These are phyloP conservation scores for Lasiosphaeriaceae sp. DNA, from an alignment of 495 filamentous ascomycete genomes.

Conservation along the genomic window DNA sequence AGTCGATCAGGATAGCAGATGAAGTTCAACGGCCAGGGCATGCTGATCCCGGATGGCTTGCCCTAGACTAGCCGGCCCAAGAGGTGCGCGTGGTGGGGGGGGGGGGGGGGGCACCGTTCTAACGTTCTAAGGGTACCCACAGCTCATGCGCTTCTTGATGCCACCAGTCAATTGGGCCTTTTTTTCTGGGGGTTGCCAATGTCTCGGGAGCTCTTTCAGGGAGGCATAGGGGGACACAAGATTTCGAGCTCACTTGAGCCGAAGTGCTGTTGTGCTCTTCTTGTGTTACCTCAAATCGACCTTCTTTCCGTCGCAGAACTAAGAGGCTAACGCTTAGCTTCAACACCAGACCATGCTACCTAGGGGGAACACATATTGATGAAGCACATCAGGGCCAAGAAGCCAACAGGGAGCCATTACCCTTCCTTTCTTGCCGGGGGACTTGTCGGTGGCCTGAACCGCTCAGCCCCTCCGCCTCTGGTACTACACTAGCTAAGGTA, in stretches of 20 bases:
- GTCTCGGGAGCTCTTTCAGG: conserved; percentile 3
- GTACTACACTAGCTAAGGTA: not conserved
- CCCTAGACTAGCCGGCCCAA: conserved; percentile 18
- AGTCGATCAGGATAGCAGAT: conserved; percentile 24
- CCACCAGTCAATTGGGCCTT: conserved; percentile 10
- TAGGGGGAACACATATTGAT: too few relatives aligned
- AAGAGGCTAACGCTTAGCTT: too few relatives aligned
- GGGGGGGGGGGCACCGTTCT: conserved; percentile 13
- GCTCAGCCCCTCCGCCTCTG: not conserved
- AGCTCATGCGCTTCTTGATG: conserved; percentile 13
- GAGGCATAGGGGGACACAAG: not conserved
- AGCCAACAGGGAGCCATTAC: not conserved
- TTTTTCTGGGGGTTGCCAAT: conserved; percentile 7
- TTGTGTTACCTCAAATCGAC: not conserved
- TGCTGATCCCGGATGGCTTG: conserved; percentile 22
- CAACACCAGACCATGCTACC: too few relatives aligned
- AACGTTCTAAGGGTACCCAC: conserved; percentile 10
- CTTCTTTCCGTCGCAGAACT: too few relatives aligned
- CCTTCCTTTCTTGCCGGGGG: not conserved
- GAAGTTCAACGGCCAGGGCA: conserved; percentile 17
- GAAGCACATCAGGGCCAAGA: not conserved
- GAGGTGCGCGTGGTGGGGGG: conserved; percentile 19
- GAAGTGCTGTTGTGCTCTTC: not conserved
- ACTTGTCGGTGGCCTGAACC: not conserved
- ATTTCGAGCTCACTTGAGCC: not conserved